Conservation (phyloP, 331 rosid genomes). For the Dryas integrifolia region DNA sequence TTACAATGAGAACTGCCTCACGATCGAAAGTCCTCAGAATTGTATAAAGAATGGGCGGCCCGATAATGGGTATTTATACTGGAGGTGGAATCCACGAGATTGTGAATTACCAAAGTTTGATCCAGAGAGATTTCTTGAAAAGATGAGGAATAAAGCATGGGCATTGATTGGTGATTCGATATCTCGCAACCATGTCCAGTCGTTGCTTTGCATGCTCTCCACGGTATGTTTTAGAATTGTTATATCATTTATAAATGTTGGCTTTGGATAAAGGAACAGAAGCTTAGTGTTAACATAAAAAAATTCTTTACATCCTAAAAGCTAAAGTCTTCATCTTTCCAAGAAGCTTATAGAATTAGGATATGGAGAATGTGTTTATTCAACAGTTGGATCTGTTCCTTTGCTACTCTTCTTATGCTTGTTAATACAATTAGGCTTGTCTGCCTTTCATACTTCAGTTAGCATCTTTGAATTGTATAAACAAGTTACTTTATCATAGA, state of each 20-base stretch:
- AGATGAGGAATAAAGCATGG: conserved; percentile 80
- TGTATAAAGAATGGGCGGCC: conserved; percentile 90
- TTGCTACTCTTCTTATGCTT: background rate
- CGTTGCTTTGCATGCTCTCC: conserved; percentile 80
- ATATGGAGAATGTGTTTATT: background rate
- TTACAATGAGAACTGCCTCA: conserved; percentile 69
- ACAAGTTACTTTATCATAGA: background rate
- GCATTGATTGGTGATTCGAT: conserved; percentile 94
- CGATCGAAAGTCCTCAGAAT: conserved; percentile 77
- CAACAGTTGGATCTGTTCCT: background rate
- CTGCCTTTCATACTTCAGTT: background rate
- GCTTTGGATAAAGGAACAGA: conserved; percentile 3
- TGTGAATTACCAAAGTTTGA: conserved; percentile 67
- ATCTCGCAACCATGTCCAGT: conserved; percentile 92
- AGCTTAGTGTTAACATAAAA: background rate
- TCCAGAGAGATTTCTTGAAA: conserved; percentile 58
- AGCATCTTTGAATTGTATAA: conserved; percentile 7
- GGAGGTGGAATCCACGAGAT: conserved; percentile 83
- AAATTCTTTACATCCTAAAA: background rate
- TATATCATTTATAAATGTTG: conserved; percentile 6
- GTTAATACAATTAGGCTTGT: background rate
- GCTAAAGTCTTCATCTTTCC: conserved; percentile 2
- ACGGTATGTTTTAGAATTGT: conserved; percentile 47
- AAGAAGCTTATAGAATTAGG: conserved; percentile 1
- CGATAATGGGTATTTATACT: conserved; percentile 59